phyloP scores from a whole-genome alignment of 2,329 filamentous ascomycete genomes.

The Sphaerulina vaccinii region DNA sequence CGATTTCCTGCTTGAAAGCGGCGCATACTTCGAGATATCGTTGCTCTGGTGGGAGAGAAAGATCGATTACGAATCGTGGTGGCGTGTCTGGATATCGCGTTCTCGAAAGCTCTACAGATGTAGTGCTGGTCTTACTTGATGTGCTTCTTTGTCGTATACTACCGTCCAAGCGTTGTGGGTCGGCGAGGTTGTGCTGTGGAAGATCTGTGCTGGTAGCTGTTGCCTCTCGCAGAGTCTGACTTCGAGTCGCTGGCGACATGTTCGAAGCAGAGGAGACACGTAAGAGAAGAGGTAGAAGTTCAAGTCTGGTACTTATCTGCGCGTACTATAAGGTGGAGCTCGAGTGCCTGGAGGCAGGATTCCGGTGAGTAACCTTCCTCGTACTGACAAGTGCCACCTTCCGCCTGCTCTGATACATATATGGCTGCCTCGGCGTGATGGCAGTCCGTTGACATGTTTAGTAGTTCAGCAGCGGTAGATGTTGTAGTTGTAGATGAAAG shows the following conservation, averaged over 20 bases:
- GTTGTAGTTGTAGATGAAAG: too few species aligned
- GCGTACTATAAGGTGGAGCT: conserved; percentile 2
- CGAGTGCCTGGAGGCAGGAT: conserved; percentile 9
- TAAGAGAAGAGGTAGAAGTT: not conserved
- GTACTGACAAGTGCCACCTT: not conserved
- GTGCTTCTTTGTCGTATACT: not conserved
- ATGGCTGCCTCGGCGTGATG: too few species aligned
- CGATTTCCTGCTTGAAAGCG: conserved; percentile 47
- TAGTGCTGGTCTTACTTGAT: not conserved
- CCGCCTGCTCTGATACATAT: too few species aligned
- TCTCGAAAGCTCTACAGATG: not conserved
- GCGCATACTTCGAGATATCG: conserved; percentile 53
- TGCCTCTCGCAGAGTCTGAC: conserved; percentile 15
- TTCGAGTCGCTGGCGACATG: conserved; percentile 18
- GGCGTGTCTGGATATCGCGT: conserved; percentile 20
- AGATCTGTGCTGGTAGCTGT: conserved; percentile 16
- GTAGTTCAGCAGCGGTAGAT: too few species aligned
- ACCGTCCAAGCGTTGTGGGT: conserved; percentile 5
- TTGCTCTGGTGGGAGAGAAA: conserved; percentile 53
- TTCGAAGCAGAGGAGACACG: not conserved
- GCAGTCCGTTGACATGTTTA: too few species aligned
- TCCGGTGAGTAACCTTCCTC: not conserved
- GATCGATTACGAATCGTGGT: conserved; percentile 47
- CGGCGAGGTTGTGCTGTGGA: conserved; percentile 14
- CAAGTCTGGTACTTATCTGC: conserved; percentile 8